A percentile compares a stretch with the other conserved stretches of the same genome.
These are phyloP conservation scores for Boletus tylopilopsis DNA, from an alignment of 768 basidiomycete genomes.

Conservation along the genomic window DNA sequence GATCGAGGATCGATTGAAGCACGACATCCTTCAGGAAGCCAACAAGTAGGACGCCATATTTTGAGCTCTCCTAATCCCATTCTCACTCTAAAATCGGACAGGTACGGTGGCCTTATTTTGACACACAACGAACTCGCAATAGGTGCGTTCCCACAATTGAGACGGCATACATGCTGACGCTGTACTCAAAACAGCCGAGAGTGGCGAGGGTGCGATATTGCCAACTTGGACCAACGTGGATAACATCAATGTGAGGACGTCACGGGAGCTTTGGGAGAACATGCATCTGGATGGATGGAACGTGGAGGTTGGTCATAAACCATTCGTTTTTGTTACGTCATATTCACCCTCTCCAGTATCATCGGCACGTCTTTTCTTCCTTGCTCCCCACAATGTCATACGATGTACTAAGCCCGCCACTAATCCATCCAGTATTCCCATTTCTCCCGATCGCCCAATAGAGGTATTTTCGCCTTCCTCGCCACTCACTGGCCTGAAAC, in stretches of 20 bases:
- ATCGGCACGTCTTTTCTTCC: conserved; percentile 49
- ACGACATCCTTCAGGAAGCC: conserved; percentile 87
- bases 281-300: conserved; percentile 85
- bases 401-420: conserved; percentile 9
- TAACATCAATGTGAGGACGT: conserved; percentile 76
- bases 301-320: conserved; percentile 57
- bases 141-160: too few relatives aligned
- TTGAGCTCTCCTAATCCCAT: not conserved
- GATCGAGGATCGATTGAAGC: conserved; percentile 84
- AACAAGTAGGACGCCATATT: conserved; percentile 41
- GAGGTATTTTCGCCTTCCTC: conserved; percentile 49
- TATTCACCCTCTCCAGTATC: conserved; percentile 49
- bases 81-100: conserved; percentile 28
- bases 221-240: conserved; percentile 96
- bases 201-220: conserved; percentile 76
- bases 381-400: not conserved
- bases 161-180: not conserved
- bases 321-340: not conserved
- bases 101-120: conserved; percentile 85
- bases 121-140: conserved; percentile 84
- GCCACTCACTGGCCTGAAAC: not conserved
- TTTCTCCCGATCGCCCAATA: conserved; percentile 87
- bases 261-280: conserved; percentile 78
- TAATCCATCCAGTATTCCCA: conserved; percentile 68
- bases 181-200: conserved; percentile 40